Percentiles rank a stretch among this genome's conserved stretches.
Conservation (phyloP, 2,329 filamentous ascomycete genomes). For the Microdochium trichocladiopsis region DNA sequence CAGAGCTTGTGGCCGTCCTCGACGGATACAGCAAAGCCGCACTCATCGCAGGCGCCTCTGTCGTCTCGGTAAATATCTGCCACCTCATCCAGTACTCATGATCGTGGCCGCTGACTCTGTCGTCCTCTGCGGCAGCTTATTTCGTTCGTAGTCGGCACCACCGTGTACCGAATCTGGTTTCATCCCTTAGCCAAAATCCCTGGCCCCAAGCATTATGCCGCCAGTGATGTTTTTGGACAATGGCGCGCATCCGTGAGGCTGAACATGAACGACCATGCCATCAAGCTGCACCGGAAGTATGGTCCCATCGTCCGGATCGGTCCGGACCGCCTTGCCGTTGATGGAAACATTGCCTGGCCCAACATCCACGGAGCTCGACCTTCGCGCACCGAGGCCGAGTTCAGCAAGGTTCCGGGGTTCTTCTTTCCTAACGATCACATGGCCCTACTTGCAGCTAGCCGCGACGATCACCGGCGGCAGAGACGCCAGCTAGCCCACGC, state of each 20-base stretch:
- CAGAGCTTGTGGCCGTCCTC: no score
- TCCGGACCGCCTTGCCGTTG: background rate
- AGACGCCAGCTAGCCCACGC: background rate
- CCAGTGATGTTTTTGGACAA: background rate
- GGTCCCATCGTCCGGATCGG: background rate
- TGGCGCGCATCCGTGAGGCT: background rate
- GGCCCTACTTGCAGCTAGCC: conserved; percentile 10
- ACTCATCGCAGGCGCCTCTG: no score
- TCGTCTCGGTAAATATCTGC: no score
- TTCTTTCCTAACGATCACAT: conserved; percentile 12
- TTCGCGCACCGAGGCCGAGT: conserved; percentile 13
- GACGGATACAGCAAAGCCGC: no score
- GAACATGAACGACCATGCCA: background rate
- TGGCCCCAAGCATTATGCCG: background rate
- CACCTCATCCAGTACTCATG: no score
- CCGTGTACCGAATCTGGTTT: no score
- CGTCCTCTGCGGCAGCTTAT: no score
- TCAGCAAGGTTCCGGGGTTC: conserved; percentile 21
- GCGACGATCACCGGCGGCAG: background rate
- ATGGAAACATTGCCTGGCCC: background rate
- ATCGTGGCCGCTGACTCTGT: no score
- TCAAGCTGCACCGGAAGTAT: background rate
- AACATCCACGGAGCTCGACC: conserved; percentile 4
- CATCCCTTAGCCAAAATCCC: background rate
- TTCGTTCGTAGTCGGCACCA: no score